phyloP scores from a whole-genome alignment of 139 green algal genomes.

The Yamagishiella unicocca region DNA sequence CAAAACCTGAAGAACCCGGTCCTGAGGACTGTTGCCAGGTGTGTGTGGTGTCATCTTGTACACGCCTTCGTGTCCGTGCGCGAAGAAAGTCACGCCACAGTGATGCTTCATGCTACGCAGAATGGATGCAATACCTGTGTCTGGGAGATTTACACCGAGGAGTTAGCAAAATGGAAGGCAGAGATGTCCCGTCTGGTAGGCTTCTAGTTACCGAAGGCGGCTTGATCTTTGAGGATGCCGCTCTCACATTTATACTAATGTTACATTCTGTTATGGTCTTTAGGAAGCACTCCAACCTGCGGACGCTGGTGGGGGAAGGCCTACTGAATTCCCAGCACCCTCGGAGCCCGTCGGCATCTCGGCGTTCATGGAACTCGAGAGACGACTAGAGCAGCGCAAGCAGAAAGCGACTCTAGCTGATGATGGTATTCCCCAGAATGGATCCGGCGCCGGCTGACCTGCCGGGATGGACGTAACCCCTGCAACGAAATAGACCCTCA shows the following conservation, averaged over 20 bases:
- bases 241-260: too few species aligned
- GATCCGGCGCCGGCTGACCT: too few species aligned
- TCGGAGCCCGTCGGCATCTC: background rate
- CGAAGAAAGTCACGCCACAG: background rate
- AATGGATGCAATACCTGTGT: slow-evolving; percentile 17
- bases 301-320: too few species aligned
- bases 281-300: background rate
- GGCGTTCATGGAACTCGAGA: slow-evolving; percentile 15
- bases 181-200: background rate
- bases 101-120: background rate
- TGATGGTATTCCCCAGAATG: too few species aligned
- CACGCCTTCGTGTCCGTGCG: background rate
- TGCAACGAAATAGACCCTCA: too few species aligned
- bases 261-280: too few species aligned
- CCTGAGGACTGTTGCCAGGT: slow-evolving; percentile 39
- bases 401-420: too few species aligned
- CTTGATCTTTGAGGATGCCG: too few species aligned
- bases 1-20: background rate
- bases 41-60: background rate
- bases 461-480: too few species aligned
- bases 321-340: background rate
- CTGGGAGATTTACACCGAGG: slow-evolving; percentile 10
- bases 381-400: too few species aligned
- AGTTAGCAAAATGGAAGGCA: slow-evolving; percentile 5
- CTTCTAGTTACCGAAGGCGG: too few species aligned